phyloP scores from a whole-genome alignment of 2,329 filamentous ascomycete genomes.

The Diaporthe capsici region DNA sequence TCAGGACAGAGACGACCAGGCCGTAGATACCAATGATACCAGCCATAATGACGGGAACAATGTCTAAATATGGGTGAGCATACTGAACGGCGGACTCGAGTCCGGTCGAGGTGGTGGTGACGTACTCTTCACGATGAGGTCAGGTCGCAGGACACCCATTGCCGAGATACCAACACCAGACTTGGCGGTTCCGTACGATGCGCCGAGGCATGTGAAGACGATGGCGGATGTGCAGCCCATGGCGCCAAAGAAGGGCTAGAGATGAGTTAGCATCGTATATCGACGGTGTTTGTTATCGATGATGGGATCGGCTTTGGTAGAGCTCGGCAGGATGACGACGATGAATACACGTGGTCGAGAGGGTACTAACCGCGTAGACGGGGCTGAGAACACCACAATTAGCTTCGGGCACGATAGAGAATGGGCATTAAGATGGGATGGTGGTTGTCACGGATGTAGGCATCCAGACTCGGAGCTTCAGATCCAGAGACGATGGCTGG shows the following conservation, averaged over 20 bases:
- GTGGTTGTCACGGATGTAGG: slow-evolving; percentile 44
- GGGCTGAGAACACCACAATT: slow-evolving; percentile 74
- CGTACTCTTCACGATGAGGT: slow-evolving; percentile 99
- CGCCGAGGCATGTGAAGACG: slow-evolving; percentile 66
- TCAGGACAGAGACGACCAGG: slow-evolving; percentile 88
- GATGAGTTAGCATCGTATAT: slow-evolving; percentile 52
- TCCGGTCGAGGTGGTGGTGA: slow-evolving; percentile 13
- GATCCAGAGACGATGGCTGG: slow-evolving; percentile 32
- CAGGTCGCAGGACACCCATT: slow-evolving; percentile 97
- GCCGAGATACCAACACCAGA: slow-evolving; percentile 98
- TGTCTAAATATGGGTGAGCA: slow-evolving; percentile 72
- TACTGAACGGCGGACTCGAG: slow-evolving; percentile 40
- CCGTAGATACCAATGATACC: slow-evolving; percentile 99
- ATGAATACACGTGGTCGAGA: slow-evolving; percentile 41
- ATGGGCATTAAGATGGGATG: slow-evolving; percentile 23
- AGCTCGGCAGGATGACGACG: slow-evolving; percentile 44
- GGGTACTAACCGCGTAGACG: slow-evolving; percentile 95
- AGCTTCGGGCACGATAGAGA: slow-evolving; percentile 56
- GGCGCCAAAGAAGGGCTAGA: slow-evolving; percentile 90
- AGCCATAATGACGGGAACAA: slow-evolving; percentile 99
- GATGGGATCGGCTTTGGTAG: slow-evolving; percentile 46
- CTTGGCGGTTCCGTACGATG: slow-evolving; percentile 82
- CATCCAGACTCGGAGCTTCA: slow-evolving; percentile 47
- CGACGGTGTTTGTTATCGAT: slow-evolving; percentile 34
- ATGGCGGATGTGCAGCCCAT: slow-evolving; percentile 87